phyloP scores from a whole-genome alignment of 805 yeast genomes.

The Metschnikowia cubensis region DNA sequence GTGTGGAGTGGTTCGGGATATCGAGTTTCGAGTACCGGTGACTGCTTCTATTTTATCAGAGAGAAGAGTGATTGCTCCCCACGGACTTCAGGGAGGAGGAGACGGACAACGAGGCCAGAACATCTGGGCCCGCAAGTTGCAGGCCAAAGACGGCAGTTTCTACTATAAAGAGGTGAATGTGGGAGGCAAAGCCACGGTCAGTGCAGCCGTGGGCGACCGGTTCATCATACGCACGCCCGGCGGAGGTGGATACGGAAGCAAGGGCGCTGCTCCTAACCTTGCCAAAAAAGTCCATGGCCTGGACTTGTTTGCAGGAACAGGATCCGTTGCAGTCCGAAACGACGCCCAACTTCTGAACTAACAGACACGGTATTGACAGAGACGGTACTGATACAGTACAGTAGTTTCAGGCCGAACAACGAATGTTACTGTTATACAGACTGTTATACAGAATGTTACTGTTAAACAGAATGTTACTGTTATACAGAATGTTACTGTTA shows the following conservation, averaged over 20 bases:
- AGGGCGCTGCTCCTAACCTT: conserved; percentile 1
- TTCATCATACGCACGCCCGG: conserved; percentile 40
- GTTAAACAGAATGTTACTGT: too few species aligned
- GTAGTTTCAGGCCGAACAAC: too few species aligned
- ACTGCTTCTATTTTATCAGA: conserved; percentile 61
- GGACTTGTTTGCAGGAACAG: conserved; percentile 26
- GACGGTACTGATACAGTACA: too few species aligned
- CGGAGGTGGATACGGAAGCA: conserved; percentile 41
- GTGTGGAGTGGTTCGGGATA: conserved; percentile 18
- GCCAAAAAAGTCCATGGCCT: conserved; percentile 11
- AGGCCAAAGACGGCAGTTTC: conserved; percentile 19
- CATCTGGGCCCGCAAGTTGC: conserved; percentile 28
- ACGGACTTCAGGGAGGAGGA: conserved; percentile 80
- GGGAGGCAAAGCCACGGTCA: conserved; percentile 20
- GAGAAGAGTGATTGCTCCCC: conserved; percentile 80
- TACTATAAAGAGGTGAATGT: conserved; percentile 18
- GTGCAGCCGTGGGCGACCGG: conserved; percentile 38
- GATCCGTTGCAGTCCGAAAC: conserved; percentile 33
- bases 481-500: too few species aligned
- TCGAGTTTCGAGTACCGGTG: conserved; percentile 19
- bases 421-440: too few species aligned
- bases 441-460: too few species aligned
- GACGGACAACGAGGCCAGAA: conserved; percentile 66
- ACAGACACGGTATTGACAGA: too few species aligned
- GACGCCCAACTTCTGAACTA: conserved; percentile 36